Conservation (phyloP, 2,329 filamentous ascomycete species). For the Botrytis aclada region DNA sequence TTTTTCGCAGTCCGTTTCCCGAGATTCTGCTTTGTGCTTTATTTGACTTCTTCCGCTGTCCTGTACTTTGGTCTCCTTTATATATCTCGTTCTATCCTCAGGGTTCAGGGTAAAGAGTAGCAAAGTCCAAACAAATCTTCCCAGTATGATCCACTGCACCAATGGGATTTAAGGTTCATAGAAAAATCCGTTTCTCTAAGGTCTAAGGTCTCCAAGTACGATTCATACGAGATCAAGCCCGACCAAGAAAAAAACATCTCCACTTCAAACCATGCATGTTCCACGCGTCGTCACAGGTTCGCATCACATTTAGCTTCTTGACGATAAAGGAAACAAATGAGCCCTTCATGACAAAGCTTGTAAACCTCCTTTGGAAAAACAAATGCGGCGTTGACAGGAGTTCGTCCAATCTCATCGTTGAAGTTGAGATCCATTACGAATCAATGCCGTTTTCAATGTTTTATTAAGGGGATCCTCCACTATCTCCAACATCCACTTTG, state of each 20-base stretch:
- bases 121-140: background rate
- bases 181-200: too few species aligned
- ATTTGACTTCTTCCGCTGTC: background rate
- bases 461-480: background rate
- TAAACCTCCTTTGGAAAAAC: background rate
- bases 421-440: background rate
- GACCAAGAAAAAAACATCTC: background rate
- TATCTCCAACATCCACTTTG: conserved; percentile 2
- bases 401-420: background rate
- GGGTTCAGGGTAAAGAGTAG: background rate
- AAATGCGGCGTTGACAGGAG: background rate
- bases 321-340: background rate
- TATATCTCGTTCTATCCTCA: background rate
- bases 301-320: background rate
- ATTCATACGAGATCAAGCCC: background rate
- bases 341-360: background rate
- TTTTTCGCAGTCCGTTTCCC: background rate
- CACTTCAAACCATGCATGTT: conserved; percentile 3
- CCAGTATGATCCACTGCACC: background rate
- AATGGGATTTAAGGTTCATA: background rate
- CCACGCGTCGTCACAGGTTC: background rate
- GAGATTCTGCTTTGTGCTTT: background rate
- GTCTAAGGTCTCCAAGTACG: background rate
- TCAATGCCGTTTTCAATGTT: background rate
- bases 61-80: background rate